These are phyloP conservation scores for Neurospora sp. DNA, from an alignment of 495 filamentous ascomycete species.

Conservation along the genomic window DNA sequence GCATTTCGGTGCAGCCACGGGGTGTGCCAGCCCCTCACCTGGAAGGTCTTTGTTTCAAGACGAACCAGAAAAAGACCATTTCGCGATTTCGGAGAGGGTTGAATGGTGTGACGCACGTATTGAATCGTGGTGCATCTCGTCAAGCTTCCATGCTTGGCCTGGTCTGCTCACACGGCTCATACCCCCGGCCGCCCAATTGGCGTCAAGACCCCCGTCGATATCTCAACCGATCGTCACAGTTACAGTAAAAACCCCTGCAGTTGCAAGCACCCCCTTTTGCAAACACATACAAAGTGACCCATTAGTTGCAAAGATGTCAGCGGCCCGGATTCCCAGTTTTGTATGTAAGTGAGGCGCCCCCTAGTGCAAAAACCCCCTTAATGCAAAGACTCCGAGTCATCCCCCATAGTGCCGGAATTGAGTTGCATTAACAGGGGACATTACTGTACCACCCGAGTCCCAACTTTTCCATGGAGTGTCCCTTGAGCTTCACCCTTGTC, in stretches of 20 bases:
- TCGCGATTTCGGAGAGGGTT: not conserved
- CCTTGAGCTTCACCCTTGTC: not conserved
- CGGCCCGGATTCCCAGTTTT: too few species aligned
- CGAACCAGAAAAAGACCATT: not conserved
- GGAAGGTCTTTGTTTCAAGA: not conserved
- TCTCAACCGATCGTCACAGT: slow-evolving; percentile 2
- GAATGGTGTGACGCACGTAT: slow-evolving; percentile 7
- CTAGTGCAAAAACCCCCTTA: too few species aligned
- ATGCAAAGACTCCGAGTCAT: too few species aligned
- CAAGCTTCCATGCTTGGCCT: not conserved
- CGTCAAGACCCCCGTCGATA: not conserved
- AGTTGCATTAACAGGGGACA: too few species aligned
- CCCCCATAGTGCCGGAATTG: too few species aligned
- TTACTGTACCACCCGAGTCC: not conserved
- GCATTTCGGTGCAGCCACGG: not conserved
- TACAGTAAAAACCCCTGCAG: too few species aligned
- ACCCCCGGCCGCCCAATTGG: not conserved
- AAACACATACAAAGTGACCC: too few species aligned
- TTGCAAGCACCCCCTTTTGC: too few species aligned
- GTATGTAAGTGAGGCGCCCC: too few species aligned
- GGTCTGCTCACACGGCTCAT: not conserved
- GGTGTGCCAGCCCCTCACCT: not conserved
- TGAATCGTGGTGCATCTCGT: slow-evolving; percentile 1
- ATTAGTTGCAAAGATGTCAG: too few species aligned
- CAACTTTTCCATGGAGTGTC: not conserved